Evolutionary conservation across 164 flowering plant species (phyloP).

Genomic region (Liriodendron chinense): DNA sequence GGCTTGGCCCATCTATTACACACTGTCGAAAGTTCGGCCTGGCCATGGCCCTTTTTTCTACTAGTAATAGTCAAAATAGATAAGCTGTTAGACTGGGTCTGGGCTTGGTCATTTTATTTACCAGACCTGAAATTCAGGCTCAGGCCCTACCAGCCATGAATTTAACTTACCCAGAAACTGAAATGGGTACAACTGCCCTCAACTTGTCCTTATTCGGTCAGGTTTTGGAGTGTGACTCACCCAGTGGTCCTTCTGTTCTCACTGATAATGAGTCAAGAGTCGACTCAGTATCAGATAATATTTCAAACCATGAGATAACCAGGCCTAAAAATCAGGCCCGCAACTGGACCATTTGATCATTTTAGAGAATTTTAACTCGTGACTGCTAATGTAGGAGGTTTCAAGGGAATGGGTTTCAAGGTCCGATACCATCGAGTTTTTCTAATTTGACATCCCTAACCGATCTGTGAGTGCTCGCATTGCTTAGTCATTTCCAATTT

Average conservation of each 20-base stretch:
- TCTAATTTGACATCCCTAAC: constrained; percentile 50
- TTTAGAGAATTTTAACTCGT: neutral
- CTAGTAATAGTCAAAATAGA: no score
- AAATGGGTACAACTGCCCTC: no score
- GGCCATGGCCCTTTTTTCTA: no score
- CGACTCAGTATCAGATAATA: neutral
- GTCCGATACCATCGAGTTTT: constrained; percentile 64
- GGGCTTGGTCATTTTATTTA: no score
- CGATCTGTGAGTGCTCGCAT: constrained; percentile 51
- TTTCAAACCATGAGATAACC: neutral
- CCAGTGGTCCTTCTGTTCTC: neutral
- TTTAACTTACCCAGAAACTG: no score
- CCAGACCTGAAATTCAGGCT: no score
- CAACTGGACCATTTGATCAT: neutral
- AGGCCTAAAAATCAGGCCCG: neutral
- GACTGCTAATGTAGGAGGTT: constrained; percentile 41
- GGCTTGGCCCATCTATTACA: no score
- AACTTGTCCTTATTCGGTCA: no score
- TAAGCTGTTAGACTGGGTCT: no score
- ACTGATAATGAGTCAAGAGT: neutral
- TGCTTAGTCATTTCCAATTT: neutral
- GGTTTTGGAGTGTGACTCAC: neutral
- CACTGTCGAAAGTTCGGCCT: no score
- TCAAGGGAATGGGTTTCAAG: constrained; percentile 72
- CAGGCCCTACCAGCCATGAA: no score